Conservation (phyloP, 345 rosid genomes). For the Boechera stricta region DNA sequence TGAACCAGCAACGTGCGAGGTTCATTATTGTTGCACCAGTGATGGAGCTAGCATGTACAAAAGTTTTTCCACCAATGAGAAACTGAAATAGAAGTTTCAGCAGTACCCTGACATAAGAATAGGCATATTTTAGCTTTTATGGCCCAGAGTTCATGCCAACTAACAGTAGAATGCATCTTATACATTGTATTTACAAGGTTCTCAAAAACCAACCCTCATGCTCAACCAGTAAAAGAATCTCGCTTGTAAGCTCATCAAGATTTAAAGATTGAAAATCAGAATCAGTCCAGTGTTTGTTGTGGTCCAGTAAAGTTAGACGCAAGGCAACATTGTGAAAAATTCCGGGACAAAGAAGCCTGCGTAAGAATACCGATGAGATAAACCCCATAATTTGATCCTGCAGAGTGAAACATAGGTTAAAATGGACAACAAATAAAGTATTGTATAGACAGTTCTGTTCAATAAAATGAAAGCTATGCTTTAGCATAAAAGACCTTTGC, state of each 20-base stretch:
- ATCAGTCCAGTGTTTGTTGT: constrained; percentile 78
- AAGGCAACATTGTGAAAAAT: constrained; percentile 62
- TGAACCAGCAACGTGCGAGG: constrained; percentile 72
- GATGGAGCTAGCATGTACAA: constrained; percentile 68
- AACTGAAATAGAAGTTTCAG: constrained; percentile 56
- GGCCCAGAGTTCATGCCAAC: constrained; percentile 6
- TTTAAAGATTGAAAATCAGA: constrained; percentile 81
- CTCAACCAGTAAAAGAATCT: constrained; percentile 73
- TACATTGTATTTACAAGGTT: constrained; percentile 24
- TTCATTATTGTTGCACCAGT: constrained; percentile 86
- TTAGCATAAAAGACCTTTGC: constrained; percentile 59
- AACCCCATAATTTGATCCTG: constrained; percentile 81
- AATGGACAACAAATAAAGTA: constrained; percentile 17
- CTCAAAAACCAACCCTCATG: constrained; percentile 62
- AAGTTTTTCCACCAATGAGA: constrained; percentile 79
- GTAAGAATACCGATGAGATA: constrained; percentile 80
- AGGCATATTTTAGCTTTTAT: constrained; percentile 39
- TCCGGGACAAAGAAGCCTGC: constrained; percentile 86
- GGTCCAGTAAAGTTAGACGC: constrained; percentile 73
- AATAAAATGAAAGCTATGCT: constrained; percentile 21
- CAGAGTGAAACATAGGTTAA: constrained; percentile 37
- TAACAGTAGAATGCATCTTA: constrained; percentile 11
- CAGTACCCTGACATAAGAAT: constrained; percentile 58
- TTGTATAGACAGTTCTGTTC: neutral
- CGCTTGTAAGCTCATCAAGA: constrained; percentile 79